Percentiles rank a stretch among this genome's conserved stretches.
phyloP scores from a whole-genome alignment of 305 asterid species.

The Rubia balearica region DNA sequence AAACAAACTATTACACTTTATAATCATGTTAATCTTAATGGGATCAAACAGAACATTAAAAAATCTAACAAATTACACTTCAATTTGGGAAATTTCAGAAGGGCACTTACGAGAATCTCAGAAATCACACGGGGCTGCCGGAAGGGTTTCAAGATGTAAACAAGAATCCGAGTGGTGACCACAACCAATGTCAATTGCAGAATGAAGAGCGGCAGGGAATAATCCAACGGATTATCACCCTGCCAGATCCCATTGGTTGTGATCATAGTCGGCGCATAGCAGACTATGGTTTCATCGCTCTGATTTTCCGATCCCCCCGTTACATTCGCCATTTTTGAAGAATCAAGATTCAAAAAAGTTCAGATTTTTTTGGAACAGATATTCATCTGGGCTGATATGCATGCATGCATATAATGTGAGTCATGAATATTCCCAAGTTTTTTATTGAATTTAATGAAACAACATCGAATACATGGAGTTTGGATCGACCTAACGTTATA shows the following conservation, averaged over 20 bases:
- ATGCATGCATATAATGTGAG: background rate
- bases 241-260: constrained; percentile 84
- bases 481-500: background rate
- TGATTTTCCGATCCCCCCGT: constrained; percentile 9
- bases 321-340: constrained; percentile 11
- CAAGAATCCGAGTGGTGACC: constrained; percentile 58
- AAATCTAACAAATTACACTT: background rate
- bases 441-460: background rate
- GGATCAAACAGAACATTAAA: background rate
- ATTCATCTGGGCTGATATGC: background rate
- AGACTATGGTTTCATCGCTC: constrained; percentile 47
- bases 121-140: constrained; percentile 89
- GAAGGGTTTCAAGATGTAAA: constrained; percentile 60
- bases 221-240: constrained; percentile 86
- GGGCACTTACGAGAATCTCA: constrained; percentile 66
- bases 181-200: constrained; percentile 67
- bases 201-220: constrained; percentile 73
- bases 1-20: too few species aligned
- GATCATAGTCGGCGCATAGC: constrained; percentile 89
- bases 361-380: background rate
- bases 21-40: background rate
- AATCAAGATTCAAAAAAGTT: background rate
- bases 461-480: background rate
- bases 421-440: background rate
- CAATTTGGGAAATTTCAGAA: background rate